Evolutionary conservation across 129 eudicot genomes (phyloP).

Genomic region (Pseudognaphalium luteoalbum): DNA sequence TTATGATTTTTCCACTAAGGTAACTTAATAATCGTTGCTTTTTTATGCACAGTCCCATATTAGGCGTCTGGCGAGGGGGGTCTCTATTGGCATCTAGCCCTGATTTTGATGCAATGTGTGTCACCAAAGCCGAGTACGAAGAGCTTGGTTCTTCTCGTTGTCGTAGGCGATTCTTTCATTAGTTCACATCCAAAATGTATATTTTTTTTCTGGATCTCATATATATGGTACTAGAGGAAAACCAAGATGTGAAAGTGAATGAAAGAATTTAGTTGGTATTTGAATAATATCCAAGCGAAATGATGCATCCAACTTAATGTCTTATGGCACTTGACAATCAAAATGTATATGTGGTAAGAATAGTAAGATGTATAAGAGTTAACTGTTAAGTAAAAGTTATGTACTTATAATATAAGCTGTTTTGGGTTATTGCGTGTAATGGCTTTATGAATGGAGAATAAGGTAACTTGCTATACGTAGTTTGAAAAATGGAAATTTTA

Average conservation of each 20-base stretch:
- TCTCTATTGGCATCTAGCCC: constrained; percentile 98
- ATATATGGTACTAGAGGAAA: neutral
- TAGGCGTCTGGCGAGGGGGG: constrained; percentile 95
- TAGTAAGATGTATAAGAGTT: too few species aligned
- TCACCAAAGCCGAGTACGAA: constrained; percentile 90
- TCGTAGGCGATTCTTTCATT: constrained; percentile 86
- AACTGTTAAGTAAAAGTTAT: too few species aligned
- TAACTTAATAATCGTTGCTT: constrained; percentile 12
- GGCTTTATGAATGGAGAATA: too few species aligned
- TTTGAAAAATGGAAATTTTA: too few species aligned
- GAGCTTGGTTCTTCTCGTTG: constrained; percentile 93
- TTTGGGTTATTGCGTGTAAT: too few species aligned
- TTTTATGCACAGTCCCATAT: constrained; percentile 65
- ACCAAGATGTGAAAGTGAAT: neutral
- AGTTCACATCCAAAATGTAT: constrained; percentile 31
- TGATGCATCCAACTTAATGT: too few species aligned
- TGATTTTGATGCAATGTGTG: constrained; percentile 93
- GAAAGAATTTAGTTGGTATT: neutral
- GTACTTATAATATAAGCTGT: too few species aligned
- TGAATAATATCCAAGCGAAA: neutral
- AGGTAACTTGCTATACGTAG: too few species aligned
- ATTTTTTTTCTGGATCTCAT: neutral
- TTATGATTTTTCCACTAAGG: neutral
- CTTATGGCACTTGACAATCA: too few species aligned
- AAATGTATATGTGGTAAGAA: too few species aligned